These are phyloP conservation scores for Musa schizocarpa DNA, from an alignment of 176 grass and related monocot genomes.

Conservation along the genomic window DNA sequence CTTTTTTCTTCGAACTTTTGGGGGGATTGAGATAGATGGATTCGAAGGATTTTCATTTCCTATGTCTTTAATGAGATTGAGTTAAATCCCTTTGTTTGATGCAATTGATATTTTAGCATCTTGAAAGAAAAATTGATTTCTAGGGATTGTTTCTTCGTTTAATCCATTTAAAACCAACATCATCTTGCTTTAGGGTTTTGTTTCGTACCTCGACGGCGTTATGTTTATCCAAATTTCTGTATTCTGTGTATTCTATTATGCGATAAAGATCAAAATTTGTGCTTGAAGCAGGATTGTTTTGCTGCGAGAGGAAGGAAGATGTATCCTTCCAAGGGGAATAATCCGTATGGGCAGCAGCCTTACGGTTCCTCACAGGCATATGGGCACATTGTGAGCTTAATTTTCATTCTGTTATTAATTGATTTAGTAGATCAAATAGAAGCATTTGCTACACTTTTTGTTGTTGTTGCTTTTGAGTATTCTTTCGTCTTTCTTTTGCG, in stretches of 20 bases:
- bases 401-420: neutral
- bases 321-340: slow-evolving; percentile 20
- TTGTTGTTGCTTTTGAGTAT: neutral
- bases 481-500: neutral
- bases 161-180: no score
- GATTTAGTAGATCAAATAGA: neutral
- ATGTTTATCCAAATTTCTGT: neutral
- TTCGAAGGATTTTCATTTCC: neutral
- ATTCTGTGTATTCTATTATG: neutral
- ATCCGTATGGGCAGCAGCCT: slow-evolving; percentile 13
- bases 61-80: no score
- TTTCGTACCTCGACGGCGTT: no score
- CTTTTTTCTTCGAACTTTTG: neutral
- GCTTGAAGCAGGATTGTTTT: slow-evolving; percentile 6
- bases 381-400: slow-evolving; percentile 14
- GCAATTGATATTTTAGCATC: neutral
- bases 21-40: neutral
- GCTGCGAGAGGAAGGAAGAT: neutral
- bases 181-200: no score
- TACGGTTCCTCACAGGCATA: slow-evolving; percentile 11
- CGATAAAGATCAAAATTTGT: neutral
- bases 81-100: no score
- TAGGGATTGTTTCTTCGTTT: neutral
- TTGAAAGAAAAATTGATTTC: neutral
- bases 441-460: neutral